A percentile compares a stretch with the other conserved stretches of the same genome.
Conservation (phyloP, 2,329 filamentous ascomycete genomes). For the Penicillium psychrosexuale region DNA sequence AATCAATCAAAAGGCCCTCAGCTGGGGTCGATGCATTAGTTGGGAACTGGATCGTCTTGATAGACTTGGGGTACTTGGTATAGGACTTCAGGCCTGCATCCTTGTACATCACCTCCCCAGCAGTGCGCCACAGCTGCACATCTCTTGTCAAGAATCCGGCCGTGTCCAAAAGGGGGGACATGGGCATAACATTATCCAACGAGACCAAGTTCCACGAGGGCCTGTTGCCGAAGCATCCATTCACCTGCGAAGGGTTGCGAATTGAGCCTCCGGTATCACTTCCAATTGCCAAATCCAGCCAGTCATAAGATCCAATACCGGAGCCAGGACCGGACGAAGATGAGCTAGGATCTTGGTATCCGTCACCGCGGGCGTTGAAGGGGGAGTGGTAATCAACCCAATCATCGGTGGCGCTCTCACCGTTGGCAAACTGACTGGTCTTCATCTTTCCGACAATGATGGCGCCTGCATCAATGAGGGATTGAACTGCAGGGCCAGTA, state of each 20-base stretch:
- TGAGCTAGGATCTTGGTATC: constrained; percentile 32
- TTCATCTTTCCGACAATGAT: constrained; percentile 40
- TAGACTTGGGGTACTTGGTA: constrained; percentile 28
- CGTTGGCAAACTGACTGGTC: constrained; percentile 34
- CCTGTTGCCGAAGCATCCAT: constrained; percentile 52
- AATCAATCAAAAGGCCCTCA: neutral
- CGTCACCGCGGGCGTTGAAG: constrained; percentile 40
- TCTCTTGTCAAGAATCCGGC: constrained; percentile 41
- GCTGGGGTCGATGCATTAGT: neutral
- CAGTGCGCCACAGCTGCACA: constrained; percentile 28
- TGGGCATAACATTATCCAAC: constrained; percentile 50
- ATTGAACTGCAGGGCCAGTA: constrained; percentile 52
- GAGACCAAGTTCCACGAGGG: constrained; percentile 44
- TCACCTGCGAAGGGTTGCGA: constrained; percentile 47
- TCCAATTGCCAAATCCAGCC: constrained; percentile 51
- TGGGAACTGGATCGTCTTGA: neutral
- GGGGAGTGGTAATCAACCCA: constrained; percentile 39
- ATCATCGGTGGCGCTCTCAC: constrained; percentile 26
- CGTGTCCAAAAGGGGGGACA: constrained; percentile 46
- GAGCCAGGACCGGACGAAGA: constrained; percentile 27
- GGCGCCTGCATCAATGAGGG: constrained; percentile 59
- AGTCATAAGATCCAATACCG: constrained; percentile 35
- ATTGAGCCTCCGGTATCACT: constrained; percentile 44
- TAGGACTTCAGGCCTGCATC: constrained; percentile 35
- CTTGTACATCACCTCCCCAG: constrained; percentile 46